Conservation (phyloP, 495 filamentous ascomycete species). For the Usnea hakonensis region DNA sequence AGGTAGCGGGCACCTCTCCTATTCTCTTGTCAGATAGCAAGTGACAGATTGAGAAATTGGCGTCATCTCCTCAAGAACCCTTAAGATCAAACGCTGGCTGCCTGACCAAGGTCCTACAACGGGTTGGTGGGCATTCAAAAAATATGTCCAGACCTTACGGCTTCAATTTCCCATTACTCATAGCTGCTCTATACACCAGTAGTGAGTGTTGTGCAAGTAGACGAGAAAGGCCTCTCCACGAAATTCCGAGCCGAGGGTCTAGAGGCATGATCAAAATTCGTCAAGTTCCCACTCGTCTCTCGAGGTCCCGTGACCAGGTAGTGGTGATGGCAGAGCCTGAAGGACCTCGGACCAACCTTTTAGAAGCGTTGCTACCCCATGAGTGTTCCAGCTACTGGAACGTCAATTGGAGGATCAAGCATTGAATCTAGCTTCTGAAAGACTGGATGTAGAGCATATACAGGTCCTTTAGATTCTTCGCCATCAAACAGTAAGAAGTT, state of each 20-base stretch:
- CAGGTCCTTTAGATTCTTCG: conserved; percentile 62
- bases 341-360: background rate
- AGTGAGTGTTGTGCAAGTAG: background rate
- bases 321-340: background rate
- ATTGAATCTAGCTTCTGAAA: conserved; percentile 36
- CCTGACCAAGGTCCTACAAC: background rate
- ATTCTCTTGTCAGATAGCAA: background rate
- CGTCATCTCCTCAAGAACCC: background rate
- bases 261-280: background rate
- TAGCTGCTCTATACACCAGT: background rate
- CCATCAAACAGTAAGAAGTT: conserved; percentile 92
- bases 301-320: background rate
- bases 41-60: background rate
- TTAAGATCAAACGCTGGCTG: background rate
- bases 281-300: background rate
- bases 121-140: background rate
- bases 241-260: background rate
- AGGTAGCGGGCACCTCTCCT: background rate
- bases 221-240: background rate
- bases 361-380: background rate
- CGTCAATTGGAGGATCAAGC: conserved; percentile 4
- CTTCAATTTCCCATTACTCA: background rate
- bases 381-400: background rate
- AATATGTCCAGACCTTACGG: background rate
- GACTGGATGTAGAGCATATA: conserved; percentile 74